Evolutionary conservation across 2,329 filamentous ascomycete genomes (phyloP), one percentile per base, ranked within the genome.

Genomic region (Hymenoscyphus occultus): DNA sequence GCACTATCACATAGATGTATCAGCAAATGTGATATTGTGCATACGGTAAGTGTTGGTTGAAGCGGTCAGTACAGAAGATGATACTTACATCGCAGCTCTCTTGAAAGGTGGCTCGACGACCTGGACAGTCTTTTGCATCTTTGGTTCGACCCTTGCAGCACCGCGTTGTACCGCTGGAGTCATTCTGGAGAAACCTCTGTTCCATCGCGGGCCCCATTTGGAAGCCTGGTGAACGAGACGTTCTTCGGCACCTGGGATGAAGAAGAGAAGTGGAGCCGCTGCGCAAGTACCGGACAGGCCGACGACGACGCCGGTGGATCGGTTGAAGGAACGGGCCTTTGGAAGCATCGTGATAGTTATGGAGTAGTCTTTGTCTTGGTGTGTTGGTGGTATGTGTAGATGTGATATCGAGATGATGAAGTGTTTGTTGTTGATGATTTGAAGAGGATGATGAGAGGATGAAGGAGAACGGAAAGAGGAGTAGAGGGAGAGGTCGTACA

Each of bases 141-240:
- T 39, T 3, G 66, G 66, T 59, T 70, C 69, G 3, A 71, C 60
- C n/a, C 57, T 70, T 31, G 56, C 60, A 31, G 66, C 63, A 40
- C 62, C 45, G 35, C 42, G 58, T 32, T 68, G 62, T 7, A 70
- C 60, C 14, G 60, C 31, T 0, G 67, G 64, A 16, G 65, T 45
- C 16, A 68, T 35, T 1, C 65, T 39, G 16, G 69, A 56, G 39
- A 71, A 68, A 16, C 66, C 67, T 31, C 65, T 62, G 45, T 67
- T 68, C 70, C 70, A 71, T 60, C 68, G 42, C 39, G 70, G 70
- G 14, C 70, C 70, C 70, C 70, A 71, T 63, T 70, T 67, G 10
- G 70, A 67, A 28, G 70, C 68, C 54, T 70, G 68, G 2, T 63
- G 64, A 31, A 68, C 68, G 48, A 71, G 59, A 35, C 70, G 67